Evolutionary conservation across 768 basidiomycete species (phyloP).

Genomic region (Mycena filopes): DNA sequence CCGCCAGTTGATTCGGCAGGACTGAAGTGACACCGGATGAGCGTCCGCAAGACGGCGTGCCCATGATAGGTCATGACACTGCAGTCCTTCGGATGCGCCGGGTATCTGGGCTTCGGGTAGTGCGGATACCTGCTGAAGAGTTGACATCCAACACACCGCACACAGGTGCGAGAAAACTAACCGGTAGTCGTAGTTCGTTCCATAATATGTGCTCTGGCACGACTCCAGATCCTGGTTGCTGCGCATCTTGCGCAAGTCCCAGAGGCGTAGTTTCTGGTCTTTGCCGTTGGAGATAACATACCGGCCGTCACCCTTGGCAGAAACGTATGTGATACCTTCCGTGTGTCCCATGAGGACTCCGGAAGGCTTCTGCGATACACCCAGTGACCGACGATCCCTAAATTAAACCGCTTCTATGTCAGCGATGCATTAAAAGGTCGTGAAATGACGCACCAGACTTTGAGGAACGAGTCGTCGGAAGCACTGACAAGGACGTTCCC

Average conservation of each 20-base stretch:
- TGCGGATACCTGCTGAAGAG: conserved; percentile 59
- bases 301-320: conserved; percentile 95
- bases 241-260: conserved; percentile 96
- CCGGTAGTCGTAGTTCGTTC: conserved; percentile 85
- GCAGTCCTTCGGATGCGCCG: conserved; percentile 87
- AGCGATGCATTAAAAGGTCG: conserved; percentile 57
- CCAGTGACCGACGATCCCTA: conserved; percentile 68
- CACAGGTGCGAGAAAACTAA: conserved; percentile 42
- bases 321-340: conserved; percentile 94
- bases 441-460: conserved; percentile 82
- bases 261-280: conserved; percentile 90
- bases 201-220: conserved; percentile 62
- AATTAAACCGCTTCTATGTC: conserved; percentile 31
- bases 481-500: conserved; percentile 96
- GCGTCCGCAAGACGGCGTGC: conserved; percentile 87
- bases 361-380: conserved; percentile 77
- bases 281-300: conserved; percentile 97
- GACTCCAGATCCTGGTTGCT: conserved; percentile 73
- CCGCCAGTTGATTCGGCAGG: conserved; percentile 91
- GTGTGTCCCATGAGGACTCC: conserved; percentile 96
- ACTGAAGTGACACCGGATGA: conserved; percentile 97
- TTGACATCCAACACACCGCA: background rate
- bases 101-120: conserved; percentile 70
- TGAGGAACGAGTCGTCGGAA: conserved; percentile 93
- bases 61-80: conserved; percentile 97